Evolutionary conservation across 768 basidiomycete genomes (phyloP), one percentile per base, ranked within the genome.

Genomic region (Mycena olivaceomarginata): DNA sequence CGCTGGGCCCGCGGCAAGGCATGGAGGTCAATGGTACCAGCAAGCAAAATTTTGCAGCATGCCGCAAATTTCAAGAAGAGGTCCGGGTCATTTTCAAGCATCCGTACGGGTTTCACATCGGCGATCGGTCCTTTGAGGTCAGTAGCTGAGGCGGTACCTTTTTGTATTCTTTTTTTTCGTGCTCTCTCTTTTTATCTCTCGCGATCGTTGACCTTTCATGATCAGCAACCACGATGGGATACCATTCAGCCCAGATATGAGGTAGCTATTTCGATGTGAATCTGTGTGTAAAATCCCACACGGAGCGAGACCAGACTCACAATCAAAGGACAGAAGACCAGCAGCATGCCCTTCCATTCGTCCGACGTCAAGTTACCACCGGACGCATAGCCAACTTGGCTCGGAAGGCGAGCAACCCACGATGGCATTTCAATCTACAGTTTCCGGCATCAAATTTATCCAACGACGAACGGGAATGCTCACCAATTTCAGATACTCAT

Each of bases 331-430:
- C 71, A 75, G 60, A 80, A 79, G 9, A 77, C 37, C 25, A 67
- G 48, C 25, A 67, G 48, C 70, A 81, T 70, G 7, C 65, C 70
- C 57, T 82, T 82, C 82, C 80, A 81, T 62, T 83, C 77, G 60
- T 83, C 83, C 0, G 82, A 77, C 1, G 72, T 80, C 6, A 83
- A 78, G 7, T 67, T 77, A 12, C 83, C 83, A 11, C 82, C 83
- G 6, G 82, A 79, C 9, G 83, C 77, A 37, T 79, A 74, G 0
- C 83, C 83, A 13, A 83, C 80, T 13, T 79, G 59, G 1, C 43
- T 59, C 4, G 83, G 82, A 1, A 82, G 65, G 0, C 78, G 70
- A 0, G 67, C 81, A 5, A 81, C 74, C 81, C 81, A 82, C 10
- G 63, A 20, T 4, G 82, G 82, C 64, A 81, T 72, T 53, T 83